Evolutionary conservation across 176 grass and related monocot species (phyloP).

Genomic region (Triticum dicoccoides): DNA sequence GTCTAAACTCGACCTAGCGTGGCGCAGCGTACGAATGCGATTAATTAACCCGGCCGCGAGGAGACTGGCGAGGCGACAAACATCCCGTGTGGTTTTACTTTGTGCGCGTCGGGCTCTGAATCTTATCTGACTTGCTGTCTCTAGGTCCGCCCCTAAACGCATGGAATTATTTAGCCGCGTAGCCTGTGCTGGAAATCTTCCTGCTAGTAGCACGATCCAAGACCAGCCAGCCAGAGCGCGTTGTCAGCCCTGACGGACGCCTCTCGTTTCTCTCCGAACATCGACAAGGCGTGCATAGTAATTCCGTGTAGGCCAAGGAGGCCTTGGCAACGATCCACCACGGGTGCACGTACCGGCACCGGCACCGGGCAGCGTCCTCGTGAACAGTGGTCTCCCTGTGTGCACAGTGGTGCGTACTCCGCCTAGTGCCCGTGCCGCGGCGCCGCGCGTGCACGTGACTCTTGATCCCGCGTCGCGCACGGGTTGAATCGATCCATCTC

Average conservation of each 20-base stretch:
- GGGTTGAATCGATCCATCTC: background rate
- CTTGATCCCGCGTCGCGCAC: background rate
- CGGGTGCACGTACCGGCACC: background rate
- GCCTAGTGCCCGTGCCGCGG: background rate
- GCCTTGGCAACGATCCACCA: background rate
- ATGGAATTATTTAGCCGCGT: background rate
- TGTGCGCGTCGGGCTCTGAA: conserved; percentile 18
- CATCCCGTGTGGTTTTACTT: conserved; percentile 28
- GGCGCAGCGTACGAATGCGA: too few relatives aligned
- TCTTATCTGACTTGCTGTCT: conserved; percentile 1
- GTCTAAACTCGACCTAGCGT: background rate
- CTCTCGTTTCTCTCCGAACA: background rate
- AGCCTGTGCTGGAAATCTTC: background rate
- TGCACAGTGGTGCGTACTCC: background rate
- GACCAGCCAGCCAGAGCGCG: background rate
- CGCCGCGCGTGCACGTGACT: background rate
- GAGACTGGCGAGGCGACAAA: conserved; percentile 7
- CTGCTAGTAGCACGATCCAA: background rate
- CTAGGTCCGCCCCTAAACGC: background rate
- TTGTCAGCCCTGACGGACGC: background rate
- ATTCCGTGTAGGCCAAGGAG: background rate
- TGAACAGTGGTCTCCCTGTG: background rate
- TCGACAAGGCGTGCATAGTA: background rate
- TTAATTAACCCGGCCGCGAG: background rate
- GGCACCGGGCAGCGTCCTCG: background rate